phyloP scores from a whole-genome alignment of 129 eudicot species.

The Logfia minima region DNA sequence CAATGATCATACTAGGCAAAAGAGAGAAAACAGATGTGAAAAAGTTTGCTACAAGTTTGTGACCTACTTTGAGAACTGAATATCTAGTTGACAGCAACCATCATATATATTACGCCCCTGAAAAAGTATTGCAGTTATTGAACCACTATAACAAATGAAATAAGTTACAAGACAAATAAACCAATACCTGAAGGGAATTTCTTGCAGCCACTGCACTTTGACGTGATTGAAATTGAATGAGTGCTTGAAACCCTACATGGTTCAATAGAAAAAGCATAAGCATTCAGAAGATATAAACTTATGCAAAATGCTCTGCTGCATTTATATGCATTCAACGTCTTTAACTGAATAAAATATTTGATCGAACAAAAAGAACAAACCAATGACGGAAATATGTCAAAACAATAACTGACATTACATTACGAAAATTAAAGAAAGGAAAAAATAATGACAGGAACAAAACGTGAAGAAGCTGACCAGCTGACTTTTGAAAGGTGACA shows the following conservation, averaged over 20 bases:
- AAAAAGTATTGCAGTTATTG: slow-evolving; percentile 20
- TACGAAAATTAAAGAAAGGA: slow-evolving; percentile 18
- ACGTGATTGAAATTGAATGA: slow-evolving; percentile 73
- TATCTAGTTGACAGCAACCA: slow-evolving; percentile 98
- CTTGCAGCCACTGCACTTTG: slow-evolving; percentile 84
- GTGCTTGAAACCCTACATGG: slow-evolving; percentile 86
- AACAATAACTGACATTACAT: slow-evolving; percentile 14
- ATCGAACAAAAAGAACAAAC: background rate
- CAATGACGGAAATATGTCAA: background rate
- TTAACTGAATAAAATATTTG: background rate
- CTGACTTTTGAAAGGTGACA: slow-evolving; percentile 99
- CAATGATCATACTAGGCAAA: background rate
- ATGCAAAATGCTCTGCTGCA: background rate
- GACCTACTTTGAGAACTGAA: slow-evolving; percentile 93
- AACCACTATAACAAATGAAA: slow-evolving; percentile 8
- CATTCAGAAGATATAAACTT: background rate
- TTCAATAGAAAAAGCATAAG: slow-evolving; percentile 14
- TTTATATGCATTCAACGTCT: background rate
- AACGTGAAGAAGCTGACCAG: slow-evolving; percentile 89
- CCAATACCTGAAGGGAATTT: slow-evolving; percentile 81
- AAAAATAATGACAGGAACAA: slow-evolving; percentile 15
- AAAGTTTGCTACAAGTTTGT: slow-evolving; percentile 17
- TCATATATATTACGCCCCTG: slow-evolving; percentile 98
- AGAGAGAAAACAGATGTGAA: too few species aligned
- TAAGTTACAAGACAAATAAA: slow-evolving; percentile 15